Conservation (phyloP, 2,329 filamentous ascomycete genomes). For the Pyricularia sp. region DNA sequence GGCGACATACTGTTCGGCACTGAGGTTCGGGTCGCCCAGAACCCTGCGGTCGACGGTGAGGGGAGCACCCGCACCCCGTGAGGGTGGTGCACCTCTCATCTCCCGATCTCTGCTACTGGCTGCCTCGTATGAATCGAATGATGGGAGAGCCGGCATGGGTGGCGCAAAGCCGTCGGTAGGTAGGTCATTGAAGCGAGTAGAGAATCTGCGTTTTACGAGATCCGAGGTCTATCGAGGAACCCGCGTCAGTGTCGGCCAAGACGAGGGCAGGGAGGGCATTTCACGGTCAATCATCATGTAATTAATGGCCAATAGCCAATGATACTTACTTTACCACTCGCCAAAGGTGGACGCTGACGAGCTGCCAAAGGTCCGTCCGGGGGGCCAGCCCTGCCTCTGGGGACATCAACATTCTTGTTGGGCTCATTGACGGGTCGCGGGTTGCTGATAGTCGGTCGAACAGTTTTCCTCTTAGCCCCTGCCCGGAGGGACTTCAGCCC, state of each 20-base stretch:
- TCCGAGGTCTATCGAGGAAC: slow-evolving; percentile 53
- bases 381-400: slow-evolving; percentile 21
- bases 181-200: slow-evolving; percentile 76
- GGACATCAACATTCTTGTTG: slow-evolving; percentile 33
- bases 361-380: slow-evolving; percentile 19
- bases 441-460: slow-evolving; percentile 51
- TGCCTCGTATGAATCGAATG: slow-evolving; percentile 46
- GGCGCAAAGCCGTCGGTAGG: slow-evolving; percentile 66
- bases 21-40: slow-evolving; percentile 69
- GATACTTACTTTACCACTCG: slow-evolving; percentile 43
- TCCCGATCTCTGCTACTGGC: slow-evolving; percentile 27
- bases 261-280: no score
- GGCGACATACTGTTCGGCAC: slow-evolving; percentile 70
- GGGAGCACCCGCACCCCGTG: slow-evolving; percentile 42
- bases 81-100: slow-evolving; percentile 38
- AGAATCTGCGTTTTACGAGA: slow-evolving; percentile 89
- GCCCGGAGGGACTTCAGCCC: slow-evolving; percentile 55
- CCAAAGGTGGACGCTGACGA: slow-evolving; percentile 37
- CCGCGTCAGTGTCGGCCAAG: neutral
- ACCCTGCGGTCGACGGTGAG: slow-evolving; percentile 62
- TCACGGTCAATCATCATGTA: neutral
- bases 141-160: slow-evolving; percentile 60
- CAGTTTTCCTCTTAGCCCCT: slow-evolving; percentile 47
- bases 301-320: slow-evolving; percentile 8
- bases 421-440: slow-evolving; percentile 55